Percentiles rank a stretch among this genome's conserved stretches.
Evolutionary conservation across 306 rosid genomes (phyloP).

Genomic region (Castanea sativa): DNA sequence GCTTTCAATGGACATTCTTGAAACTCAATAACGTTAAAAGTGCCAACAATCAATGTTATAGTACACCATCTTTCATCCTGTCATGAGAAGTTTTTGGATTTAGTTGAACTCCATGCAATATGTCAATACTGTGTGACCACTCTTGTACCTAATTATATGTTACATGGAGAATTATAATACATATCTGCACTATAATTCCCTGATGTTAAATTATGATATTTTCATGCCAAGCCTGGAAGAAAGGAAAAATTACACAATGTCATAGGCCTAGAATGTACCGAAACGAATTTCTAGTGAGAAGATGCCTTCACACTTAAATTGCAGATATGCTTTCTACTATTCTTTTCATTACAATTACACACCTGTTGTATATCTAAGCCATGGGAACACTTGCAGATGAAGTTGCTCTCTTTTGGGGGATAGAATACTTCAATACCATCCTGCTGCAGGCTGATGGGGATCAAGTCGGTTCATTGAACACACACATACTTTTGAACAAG

Average conservation of each 20-base stretch:
- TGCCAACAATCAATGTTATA: not conserved
- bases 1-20: not conserved
- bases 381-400: constrained; percentile 46
- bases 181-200: not conserved
- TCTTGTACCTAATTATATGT: not conserved
- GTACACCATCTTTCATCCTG: no score
- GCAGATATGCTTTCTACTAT: not conserved
- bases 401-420: constrained; percentile 76
- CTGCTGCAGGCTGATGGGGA: constrained; percentile 37
- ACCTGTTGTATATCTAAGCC: not conserved
- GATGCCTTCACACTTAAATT: not conserved
- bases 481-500: constrained; percentile 61
- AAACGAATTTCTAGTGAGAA: not conserved
- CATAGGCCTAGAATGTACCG: not conserved
- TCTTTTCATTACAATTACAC: not conserved
- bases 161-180: no score
- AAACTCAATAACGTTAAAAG: not conserved
- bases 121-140: not conserved
- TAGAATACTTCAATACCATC: constrained; percentile 51
- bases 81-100: no score
- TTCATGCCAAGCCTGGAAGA: not conserved
- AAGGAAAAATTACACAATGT: not conserved
- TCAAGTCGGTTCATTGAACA: constrained; percentile 42
- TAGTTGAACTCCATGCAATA: no score
- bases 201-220: not conserved